A percentile compares a stretch with the other conserved stretches of the same genome.
Evolutionary conservation across 2,329 filamentous ascomycete species (phyloP).

Genomic region (Pseudocercospora musae): DNA sequence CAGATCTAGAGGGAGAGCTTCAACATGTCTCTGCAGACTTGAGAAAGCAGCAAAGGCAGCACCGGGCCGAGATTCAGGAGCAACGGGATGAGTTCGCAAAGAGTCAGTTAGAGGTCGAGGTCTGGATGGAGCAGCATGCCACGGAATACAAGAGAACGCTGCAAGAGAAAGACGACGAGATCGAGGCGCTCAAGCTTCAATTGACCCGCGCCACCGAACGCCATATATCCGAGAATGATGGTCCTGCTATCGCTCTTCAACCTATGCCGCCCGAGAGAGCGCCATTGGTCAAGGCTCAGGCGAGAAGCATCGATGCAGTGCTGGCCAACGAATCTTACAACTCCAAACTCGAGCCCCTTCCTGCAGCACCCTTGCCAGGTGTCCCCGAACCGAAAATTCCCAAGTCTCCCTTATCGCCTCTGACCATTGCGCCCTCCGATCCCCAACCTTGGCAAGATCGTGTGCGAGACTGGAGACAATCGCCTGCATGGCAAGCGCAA

Average conservation of each 20-base stretch:
- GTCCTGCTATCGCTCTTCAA: not conserved
- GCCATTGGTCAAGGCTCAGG: not conserved
- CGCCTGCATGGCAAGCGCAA: not conserved
- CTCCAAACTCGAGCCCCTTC: not conserved
- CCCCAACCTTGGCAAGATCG: not conserved
- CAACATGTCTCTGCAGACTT: not conserved
- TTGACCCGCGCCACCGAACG: not conserved
- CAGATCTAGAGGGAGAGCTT: not conserved
- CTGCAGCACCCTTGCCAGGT: not conserved
- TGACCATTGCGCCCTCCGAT: not conserved
- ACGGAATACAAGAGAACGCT: not conserved
- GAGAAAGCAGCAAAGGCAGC: not conserved
- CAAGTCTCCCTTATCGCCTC: not conserved
- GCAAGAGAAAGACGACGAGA: not conserved
- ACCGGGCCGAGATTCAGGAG: not conserved
- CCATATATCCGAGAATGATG: not conserved
- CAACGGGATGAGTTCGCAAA: not conserved
- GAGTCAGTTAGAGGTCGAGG: not conserved
- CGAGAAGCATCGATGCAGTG: not conserved
- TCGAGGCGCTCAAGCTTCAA: not conserved
- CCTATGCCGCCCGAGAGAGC: not conserved
- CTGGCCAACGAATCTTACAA: not conserved
- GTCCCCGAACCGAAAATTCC: not conserved
- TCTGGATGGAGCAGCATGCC: not conserved
- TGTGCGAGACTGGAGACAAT: not conserved